A percentile compares a stretch with the other conserved stretches of the same genome.
These are phyloP conservation scores for Corchorus capsularis DNA, from an alignment of 345 rosid species.

Conservation along the genomic window DNA sequence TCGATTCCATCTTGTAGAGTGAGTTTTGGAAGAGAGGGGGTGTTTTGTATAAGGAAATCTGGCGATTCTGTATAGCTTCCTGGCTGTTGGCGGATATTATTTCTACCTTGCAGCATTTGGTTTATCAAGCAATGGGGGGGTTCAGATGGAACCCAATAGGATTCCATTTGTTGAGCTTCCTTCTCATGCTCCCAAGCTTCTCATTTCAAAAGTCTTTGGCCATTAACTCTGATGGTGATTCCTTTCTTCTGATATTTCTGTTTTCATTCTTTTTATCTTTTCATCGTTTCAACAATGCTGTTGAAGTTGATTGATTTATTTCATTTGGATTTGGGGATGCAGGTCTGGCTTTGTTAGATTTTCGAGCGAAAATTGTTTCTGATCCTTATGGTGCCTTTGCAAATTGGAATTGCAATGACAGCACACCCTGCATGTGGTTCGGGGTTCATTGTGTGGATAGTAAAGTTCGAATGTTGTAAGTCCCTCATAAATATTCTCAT, in stretches of 20 bases:
- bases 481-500: slow-evolving; percentile 17
- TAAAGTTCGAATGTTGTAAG: slow-evolving; percentile 84
- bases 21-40: slow-evolving; percentile 25
- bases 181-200: slow-evolving; percentile 48
- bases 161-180: slow-evolving; percentile 54
- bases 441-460: slow-evolving; percentile 71
- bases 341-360: slow-evolving; percentile 71
- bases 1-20: slow-evolving; percentile 28
- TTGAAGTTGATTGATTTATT: neutral
- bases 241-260: slow-evolving; percentile 11
- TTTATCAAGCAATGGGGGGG: slow-evolving; percentile 60
- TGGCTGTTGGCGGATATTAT: slow-evolving; percentile 34
- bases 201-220: slow-evolving; percentile 49
- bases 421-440: slow-evolving; percentile 68
- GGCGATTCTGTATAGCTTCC: slow-evolving; percentile 63
- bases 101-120: slow-evolving; percentile 43
- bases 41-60: slow-evolving; percentile 43
- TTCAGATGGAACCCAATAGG: slow-evolving; percentile 67
- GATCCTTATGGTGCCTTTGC: slow-evolving; percentile 73
- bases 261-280: neutral
- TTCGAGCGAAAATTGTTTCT: slow-evolving; percentile 55
- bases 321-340: slow-evolving; percentile 34
- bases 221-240: slow-evolving; percentile 65
- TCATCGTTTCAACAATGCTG: neutral
- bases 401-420: slow-evolving; percentile 60